These are phyloP conservation scores for Ruellia speciosa DNA, from an alignment of 305 asterid genomes.

Conservation along the genomic window DNA sequence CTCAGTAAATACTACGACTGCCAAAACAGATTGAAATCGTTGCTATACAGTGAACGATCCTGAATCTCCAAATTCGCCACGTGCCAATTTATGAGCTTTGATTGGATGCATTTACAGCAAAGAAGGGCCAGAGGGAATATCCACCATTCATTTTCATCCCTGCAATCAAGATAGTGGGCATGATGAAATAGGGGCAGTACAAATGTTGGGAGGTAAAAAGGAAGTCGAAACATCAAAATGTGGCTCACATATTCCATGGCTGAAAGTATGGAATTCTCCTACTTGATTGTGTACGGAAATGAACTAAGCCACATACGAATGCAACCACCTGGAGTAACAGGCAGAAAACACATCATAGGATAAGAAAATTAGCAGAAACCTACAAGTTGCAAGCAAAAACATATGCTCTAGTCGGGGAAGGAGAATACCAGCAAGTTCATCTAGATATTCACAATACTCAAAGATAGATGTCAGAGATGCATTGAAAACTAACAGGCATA, in stretches of 20 bases:
- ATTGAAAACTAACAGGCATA: neutral
- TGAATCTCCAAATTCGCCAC: slow-evolving; percentile 96
- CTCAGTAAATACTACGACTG: slow-evolving; percentile 45
- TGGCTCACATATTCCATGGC: slow-evolving; percentile 92
- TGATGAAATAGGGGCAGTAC: no score
- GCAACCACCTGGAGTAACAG: slow-evolving; percentile 57
- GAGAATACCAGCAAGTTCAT: no score
- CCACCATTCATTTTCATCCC: slow-evolving; percentile 99
- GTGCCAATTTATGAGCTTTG: slow-evolving; percentile 84
- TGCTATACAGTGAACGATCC: slow-evolving; percentile 85
- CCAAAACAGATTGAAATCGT: slow-evolving; percentile 87
- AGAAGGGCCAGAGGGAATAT: slow-evolving; percentile 80
- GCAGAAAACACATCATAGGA: neutral
- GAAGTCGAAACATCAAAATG: no score
- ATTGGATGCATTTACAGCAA: slow-evolving; percentile 81
- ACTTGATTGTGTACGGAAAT: slow-evolving; percentile 58
- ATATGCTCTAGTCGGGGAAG: no score
- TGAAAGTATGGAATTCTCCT: slow-evolving; percentile 63
- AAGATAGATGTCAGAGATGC: no score
- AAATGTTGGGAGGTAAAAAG: no score
- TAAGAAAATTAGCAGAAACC: neutral
- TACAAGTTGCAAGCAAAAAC: neutral
- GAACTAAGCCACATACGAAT: slow-evolving; percentile 67
- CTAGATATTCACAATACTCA: no score
- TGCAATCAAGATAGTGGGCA: slow-evolving; percentile 24